Evolutionary conservation across 371 early-diverging fungal genomes (phyloP).

Genomic region (Zopfochytrium polystomum): DNA sequence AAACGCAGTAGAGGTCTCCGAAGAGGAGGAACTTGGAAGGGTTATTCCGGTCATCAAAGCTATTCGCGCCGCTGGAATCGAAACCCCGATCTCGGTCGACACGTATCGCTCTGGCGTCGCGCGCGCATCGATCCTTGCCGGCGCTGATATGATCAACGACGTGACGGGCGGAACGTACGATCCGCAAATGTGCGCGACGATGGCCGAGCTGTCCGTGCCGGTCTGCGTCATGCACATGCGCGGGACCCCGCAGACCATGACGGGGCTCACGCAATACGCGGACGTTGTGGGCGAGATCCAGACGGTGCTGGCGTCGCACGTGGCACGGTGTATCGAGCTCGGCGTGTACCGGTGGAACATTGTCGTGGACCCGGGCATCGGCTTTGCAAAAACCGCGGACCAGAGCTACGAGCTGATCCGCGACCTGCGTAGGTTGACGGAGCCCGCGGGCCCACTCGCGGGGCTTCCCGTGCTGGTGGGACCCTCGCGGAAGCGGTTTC

Average conservation of each 20-base stretch:
- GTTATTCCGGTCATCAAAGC: conserved; percentile 84
- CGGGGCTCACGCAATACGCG: conserved; percentile 67
- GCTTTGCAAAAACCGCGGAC: conserved; percentile 87
- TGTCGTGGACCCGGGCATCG: conserved; percentile 94
- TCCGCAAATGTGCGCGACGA: conserved; percentile 70
- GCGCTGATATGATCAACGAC: conserved; percentile 91
- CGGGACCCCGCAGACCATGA: conserved; percentile 90
- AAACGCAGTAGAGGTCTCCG: conserved; percentile 69
- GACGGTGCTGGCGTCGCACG: conserved; percentile 60
- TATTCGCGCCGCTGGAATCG: conserved; percentile 62
- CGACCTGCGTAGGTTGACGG: conserved; percentile 18
- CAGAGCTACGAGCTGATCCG: conserved; percentile 82
- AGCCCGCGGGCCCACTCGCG: conserved; percentile 42
- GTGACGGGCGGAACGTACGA: conserved; percentile 88
- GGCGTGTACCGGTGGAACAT: conserved; percentile 95
- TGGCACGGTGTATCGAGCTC: conserved; percentile 65
- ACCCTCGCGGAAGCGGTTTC: conserved; percentile 81
- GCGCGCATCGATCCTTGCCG: conserved; percentile 74
- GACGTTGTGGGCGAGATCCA: conserved; percentile 75
- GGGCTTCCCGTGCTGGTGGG: conserved; percentile 79
- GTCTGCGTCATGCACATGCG: conserved; percentile 96
- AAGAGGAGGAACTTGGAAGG: conserved; percentile 75
- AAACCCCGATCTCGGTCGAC: conserved; percentile 84
- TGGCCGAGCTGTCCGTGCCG: conserved; percentile 80
- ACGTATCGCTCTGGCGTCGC: conserved; percentile 88